Evolutionary conservation across 164 flowering plant genomes (phyloP).

Genomic region (Magnolia kwangsiensis): DNA sequence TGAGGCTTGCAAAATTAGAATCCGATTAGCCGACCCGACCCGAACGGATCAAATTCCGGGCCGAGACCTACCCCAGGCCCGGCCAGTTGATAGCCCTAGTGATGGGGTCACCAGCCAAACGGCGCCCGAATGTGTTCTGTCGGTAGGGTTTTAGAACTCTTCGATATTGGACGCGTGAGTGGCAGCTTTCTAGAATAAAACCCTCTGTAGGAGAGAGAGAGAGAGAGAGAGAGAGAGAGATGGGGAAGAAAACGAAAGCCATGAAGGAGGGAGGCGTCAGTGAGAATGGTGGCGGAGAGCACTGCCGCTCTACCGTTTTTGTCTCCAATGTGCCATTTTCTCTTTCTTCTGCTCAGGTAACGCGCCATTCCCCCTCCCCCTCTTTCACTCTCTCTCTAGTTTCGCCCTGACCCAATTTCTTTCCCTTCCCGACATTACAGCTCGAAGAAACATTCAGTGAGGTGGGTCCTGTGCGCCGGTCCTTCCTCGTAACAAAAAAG

Average conservation of each 20-base stretch:
- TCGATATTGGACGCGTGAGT: no score
- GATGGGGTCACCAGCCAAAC: no score
- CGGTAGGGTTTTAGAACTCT: no score
- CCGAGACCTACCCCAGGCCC: no score
- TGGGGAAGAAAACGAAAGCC: conserved; percentile 51
- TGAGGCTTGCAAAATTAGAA: no score
- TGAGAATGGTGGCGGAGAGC: conserved; percentile 29
- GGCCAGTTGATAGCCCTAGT: no score
- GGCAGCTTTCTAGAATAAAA: no score
- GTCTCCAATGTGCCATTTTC: conserved; percentile 74
- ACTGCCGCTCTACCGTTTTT: conserved; percentile 64
- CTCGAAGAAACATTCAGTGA: conserved; percentile 81
- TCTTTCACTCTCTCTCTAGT: neutral
- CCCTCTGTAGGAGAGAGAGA: no score
- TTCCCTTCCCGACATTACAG: conserved; percentile 21
- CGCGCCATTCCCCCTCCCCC: neutral
- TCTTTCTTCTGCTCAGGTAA: conserved; percentile 67
- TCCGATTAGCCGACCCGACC: no score
- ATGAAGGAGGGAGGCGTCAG: conserved; percentile 8
- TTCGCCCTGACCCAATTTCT: neutral
- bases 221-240: conserved; percentile 6
- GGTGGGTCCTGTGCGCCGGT: conserved; percentile 84
- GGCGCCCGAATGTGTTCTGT: no score
- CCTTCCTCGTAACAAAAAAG: conserved; percentile 78
- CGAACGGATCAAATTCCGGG: no score